Evolutionary conservation across 148 eudicot species (phyloP).

Genomic region (Chenopodium berlandieri): DNA sequence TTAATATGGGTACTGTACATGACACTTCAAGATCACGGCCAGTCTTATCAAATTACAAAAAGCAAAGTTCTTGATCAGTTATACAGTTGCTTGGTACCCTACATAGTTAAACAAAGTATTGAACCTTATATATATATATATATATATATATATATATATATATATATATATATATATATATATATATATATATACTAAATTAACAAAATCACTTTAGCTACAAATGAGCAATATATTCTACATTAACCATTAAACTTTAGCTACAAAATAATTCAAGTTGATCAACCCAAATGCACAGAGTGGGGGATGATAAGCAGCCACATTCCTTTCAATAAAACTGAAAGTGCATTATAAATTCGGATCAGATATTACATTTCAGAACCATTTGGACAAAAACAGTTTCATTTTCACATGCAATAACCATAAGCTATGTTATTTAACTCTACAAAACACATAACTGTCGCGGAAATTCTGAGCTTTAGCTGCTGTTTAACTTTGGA

Average conservation of each 20-base stretch:
- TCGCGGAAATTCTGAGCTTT: neutral
- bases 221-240: neutral
- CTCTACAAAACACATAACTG: neutral
- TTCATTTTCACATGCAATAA: neutral
- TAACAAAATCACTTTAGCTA: neutral
- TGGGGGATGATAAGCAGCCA: neutral
- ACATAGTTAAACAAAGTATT: neutral
- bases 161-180: no score
- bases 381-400: neutral
- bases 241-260: neutral
- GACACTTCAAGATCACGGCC: neutral
- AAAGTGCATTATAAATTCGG: neutral
- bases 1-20: neutral
- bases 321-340: neutral
- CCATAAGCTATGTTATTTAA: neutral
- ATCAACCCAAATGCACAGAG: neutral
- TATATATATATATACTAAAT: neutral
- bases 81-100: neutral
- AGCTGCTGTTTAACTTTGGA: neutral
- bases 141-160: no score
- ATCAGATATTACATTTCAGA: neutral
- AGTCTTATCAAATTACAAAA: neutral
- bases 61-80: neutral
- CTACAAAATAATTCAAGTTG: neutral
- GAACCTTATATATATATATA: neutral